phyloP scores from a whole-genome alignment of 805 yeast species.

The Candida mattraensis region DNA sequence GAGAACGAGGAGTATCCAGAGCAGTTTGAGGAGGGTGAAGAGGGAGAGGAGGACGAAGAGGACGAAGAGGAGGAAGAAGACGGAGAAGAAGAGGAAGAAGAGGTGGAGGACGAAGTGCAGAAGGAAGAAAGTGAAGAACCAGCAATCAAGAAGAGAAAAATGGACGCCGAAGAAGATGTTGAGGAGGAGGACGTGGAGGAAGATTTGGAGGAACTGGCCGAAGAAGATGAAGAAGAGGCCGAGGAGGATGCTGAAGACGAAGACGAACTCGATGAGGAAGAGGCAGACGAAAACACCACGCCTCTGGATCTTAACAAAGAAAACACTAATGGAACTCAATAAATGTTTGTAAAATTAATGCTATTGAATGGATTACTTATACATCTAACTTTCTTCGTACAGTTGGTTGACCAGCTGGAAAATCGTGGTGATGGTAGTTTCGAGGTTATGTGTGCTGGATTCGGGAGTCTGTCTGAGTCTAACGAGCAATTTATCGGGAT shows the following conservation, averaged over 20 bases:
- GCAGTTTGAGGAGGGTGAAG: constrained; percentile 62
- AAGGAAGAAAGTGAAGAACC: constrained; percentile 42
- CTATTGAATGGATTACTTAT: not conserved
- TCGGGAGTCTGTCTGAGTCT: constrained; percentile 13
- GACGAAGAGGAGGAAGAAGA: constrained; percentile 60
- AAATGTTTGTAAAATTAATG: not conserved
- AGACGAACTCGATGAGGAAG: constrained; percentile 26
- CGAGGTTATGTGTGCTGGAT: constrained; percentile 3
- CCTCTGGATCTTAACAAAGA: constrained; percentile 2
- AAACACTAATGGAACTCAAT: constrained; percentile 9
- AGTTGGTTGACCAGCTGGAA: constrained; percentile 44
- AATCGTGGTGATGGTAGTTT: constrained; percentile 34
- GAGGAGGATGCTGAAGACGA: constrained; percentile 28
- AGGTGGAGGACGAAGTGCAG: constrained; percentile 42
- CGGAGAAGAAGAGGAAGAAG: constrained; percentile 54
- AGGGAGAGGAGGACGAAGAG: constrained; percentile 58
- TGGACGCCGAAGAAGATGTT: constrained; percentile 22
- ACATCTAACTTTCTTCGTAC: constrained; percentile 20
- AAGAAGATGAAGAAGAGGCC: constrained; percentile 22
- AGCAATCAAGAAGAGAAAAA: constrained; percentile 31
- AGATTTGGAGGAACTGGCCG: constrained; percentile 32
- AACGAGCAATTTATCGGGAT: constrained; percentile 60
- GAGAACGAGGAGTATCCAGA: constrained; percentile 76
- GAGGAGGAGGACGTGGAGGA: constrained; percentile 27
- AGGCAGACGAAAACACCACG: constrained; percentile 5